A percentile compares a stretch with the other conserved stretches of the same genome.
Evolutionary conservation across 164 flowering plant genomes (phyloP).

Genomic region (Chimonanthus praecox): DNA sequence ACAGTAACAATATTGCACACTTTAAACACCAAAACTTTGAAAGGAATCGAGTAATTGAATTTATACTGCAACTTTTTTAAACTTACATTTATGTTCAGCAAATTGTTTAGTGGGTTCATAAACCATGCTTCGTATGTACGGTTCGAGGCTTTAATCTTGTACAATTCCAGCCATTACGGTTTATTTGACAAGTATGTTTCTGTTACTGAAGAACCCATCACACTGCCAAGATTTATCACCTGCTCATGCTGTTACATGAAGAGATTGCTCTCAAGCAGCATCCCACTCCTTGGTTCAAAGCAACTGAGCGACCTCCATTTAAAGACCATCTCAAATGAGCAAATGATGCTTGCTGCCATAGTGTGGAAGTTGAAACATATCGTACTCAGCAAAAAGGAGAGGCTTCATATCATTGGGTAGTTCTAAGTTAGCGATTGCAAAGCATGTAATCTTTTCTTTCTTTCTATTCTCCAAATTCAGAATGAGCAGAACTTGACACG

Average conservation of each 20-base stretch:
- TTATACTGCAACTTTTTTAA: not conserved
- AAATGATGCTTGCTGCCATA: not conserved
- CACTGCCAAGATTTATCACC: not conserved
- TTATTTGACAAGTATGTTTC: slow-evolving; percentile 6
- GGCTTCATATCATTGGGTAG: not conserved
- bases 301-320: not conserved
- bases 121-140: not conserved
- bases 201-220: not conserved
- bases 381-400: slow-evolving; percentile 4
- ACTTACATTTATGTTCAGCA: not conserved
- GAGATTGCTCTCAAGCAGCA: not conserved
- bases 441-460: not conserved
- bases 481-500: not conserved
- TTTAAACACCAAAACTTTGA: not conserved
- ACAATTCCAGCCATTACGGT: slow-evolving; percentile 18
- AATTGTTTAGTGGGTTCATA: not conserved
- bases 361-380: not conserved
- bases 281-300: not conserved
- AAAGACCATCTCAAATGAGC: slow-evolving; percentile 1
- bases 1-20: not conserved
- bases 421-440: not conserved
- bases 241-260: slow-evolving; percentile 3
- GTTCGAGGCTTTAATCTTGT: slow-evolving; percentile 11
- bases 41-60: not conserved
- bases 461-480: too few species aligned